Base-by-base conservation (phyloP, 2,329 filamentous ascomycete genomes). In the Aschersonia sp. region DNA sequence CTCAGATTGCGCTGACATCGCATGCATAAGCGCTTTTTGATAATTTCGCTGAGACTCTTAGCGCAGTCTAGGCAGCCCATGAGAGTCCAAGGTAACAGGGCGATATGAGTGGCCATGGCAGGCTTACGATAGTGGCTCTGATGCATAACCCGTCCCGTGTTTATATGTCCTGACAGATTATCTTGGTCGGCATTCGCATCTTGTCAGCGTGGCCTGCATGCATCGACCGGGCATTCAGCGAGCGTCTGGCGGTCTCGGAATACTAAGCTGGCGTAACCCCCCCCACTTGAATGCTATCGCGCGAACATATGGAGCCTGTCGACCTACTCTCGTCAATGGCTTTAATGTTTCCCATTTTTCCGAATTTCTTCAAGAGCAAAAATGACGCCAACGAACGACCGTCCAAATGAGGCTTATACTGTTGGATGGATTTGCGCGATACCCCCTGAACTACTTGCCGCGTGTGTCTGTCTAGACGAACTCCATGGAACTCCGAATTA, bases 391-490 rank as follows among this genome's bases (percentile, higher is more conserved):
- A 22, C 22, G 22, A 22, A 22, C 22, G 22, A 22, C 22, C 22
- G 22, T 22, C 22, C 22, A 22, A 22, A 22, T 22, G 22, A 22
- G 22, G 22, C 22, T 4, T 22, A 22, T 22, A 22, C 22, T 4
- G 22, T 22, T 22, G 22, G 22, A 22, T 22, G 22, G 22, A 22
- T 22, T 22, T 22, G 22, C 22, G 22, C 22, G 22, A 22, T 22
- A 22, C 22, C 22, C 22, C 22, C 22, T 22, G 22, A 22, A 22
- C 22, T 22, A 22, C 22, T 22, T 22, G 22, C 22, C 22, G 22
- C 22, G 22, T 22, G 22, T 39, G 12, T 39, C 12, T 39, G 35
- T 33, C 62, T 71, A 2, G 68, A 71, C 42, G 61, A 69, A n/a
- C 2, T 5, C n/a, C 45, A 49, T 10, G 12, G 32, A n/a, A 8